Evolutionary conservation across 208 protist genomes (phyloP), one percentile per base, ranked within the genome.

Genomic region (Phytomonas sp.): DNA sequence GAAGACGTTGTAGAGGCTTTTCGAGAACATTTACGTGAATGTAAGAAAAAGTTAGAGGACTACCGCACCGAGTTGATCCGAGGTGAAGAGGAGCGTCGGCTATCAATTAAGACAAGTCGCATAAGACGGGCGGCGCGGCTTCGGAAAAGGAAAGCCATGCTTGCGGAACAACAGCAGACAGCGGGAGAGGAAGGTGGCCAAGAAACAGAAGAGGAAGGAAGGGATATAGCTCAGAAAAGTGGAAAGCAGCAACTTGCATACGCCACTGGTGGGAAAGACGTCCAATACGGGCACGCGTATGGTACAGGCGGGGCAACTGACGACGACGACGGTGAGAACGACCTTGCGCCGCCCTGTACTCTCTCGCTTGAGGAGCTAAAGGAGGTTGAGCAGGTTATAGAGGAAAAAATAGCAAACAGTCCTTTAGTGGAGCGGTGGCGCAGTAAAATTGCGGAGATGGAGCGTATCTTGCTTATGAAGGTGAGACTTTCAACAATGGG

Each of bases 391-490:
- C 60, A 83, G 60, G 73, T 74, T 9, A 85, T 90, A 28, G 74
- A 83, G n/a, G 76, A 82, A 30, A 76, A 80, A 36, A 34, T 36
- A 63, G 23, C 84, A 85, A 71, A 71, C 56, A 88, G 78, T 73
- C 76, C 74, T 59, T 53, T 77, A 62, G 81, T 81, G 32, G 66
- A 73, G 43, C 66, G 73, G 30, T 78, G 92, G 68, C 77, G 78
- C 9, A 81, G 75, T 13, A 77, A 81, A 43, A 76, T 88, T n/a
- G 80, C 72, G 0, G 75, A 88, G 66, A 93, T 97, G 88, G 86
- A 94, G 72, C 82, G 84, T 0, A 85, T 96, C 61, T 76, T 97
- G 73, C 61, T 79, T n/a, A 87, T 90, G 83, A 68, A 76, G 11
- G 53, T 74, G n/a, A 32, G 78, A 43, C n/a, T 75, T 40, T 72